A percentile compares a stretch with the other conserved stretches of the same genome.
These are phyloP conservation scores for Singerocomus inundabilis DNA, from an alignment of 1,284 basidiomycete genomes.

Conservation along the genomic window DNA sequence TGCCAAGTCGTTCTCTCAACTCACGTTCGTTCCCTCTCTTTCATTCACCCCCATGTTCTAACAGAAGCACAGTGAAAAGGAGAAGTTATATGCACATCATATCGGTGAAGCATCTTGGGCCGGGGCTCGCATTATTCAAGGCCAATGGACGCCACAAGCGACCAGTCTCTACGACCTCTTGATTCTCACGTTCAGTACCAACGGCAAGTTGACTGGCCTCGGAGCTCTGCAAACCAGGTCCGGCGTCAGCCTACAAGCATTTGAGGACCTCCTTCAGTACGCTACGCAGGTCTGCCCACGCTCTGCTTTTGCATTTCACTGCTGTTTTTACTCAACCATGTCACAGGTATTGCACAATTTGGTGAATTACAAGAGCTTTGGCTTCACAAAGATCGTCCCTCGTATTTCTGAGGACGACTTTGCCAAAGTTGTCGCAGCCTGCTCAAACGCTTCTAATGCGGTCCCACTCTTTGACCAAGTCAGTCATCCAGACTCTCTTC, in stretches of 20 bases:
- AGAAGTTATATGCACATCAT: conserved; percentile 77
- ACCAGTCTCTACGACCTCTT: conserved; percentile 66
- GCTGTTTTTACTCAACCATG: not conserved
- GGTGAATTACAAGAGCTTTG: conserved; percentile 77
- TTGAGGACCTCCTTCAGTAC: conserved; percentile 70
- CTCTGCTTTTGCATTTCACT: not conserved
- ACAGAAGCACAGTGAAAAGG: conserved; percentile 48
- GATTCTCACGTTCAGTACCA: conserved; percentile 63
- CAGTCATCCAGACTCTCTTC: conserved; percentile 15
- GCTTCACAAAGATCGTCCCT: conserved; percentile 81
- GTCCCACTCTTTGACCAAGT: conserved; percentile 63
- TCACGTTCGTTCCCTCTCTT: conserved; percentile 46
- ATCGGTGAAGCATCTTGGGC: conserved; percentile 73
- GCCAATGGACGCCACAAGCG: conserved; percentile 69
- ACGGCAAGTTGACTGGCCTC: conserved; percentile 59
- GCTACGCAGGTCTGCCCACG: conserved; percentile 55
- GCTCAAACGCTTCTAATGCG: conserved; percentile 55
- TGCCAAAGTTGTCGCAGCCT: conserved; percentile 57
- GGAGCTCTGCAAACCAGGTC: conserved; percentile 50
- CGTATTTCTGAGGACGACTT: conserved; percentile 63
- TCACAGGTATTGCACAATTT: conserved; percentile 70
- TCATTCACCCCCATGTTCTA: not conserved
- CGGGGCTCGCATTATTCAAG: conserved; percentile 78
- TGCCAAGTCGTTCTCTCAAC: conserved; percentile 60
- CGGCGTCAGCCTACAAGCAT: conserved; percentile 56